phyloP scores from a whole-genome alignment of 306 rosid genomes.

The Cyamopsis tetragonoloba region DNA sequence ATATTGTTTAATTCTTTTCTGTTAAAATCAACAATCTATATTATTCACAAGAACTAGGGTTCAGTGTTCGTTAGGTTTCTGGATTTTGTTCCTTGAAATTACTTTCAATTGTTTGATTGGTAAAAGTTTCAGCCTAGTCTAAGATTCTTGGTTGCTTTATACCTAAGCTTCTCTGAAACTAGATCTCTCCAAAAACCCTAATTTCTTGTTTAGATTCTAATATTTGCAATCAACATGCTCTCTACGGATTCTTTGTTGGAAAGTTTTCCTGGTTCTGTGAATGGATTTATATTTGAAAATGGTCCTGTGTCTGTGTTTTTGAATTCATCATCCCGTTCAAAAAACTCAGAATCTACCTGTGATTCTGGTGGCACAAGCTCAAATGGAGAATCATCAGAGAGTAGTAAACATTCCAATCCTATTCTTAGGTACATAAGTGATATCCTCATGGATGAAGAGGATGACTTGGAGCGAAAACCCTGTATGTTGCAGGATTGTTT shows the following conservation, averaged over 20 bases:
- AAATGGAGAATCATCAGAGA: conserved; percentile 41
- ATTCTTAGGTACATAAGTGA: conserved; percentile 63
- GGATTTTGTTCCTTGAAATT: not conserved
- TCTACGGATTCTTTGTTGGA: conserved; percentile 46
- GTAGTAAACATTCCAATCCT: conserved; percentile 49
- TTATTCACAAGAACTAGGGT: not conserved
- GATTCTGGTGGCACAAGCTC: conserved; percentile 30
- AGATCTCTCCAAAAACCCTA: not conserved
- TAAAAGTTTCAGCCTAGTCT: conserved; percentile 29
- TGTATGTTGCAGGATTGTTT: conserved; percentile 76
- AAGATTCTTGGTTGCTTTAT: conserved; percentile 25
- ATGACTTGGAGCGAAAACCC: conserved; percentile 66
- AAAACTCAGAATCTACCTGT: conserved; percentile 14
- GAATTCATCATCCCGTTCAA: conserved; percentile 31
- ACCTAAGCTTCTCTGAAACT: not conserved
- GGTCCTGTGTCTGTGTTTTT: conserved; percentile 18
- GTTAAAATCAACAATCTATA: not conserved
- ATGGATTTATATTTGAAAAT: conserved; percentile 39
- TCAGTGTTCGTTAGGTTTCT: not conserved
- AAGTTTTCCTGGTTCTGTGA: conserved; percentile 33
- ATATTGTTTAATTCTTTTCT: not conserved
- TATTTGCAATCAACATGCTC: conserved; percentile 18
- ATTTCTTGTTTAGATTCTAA: not conserved
- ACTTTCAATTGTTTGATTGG: too few species aligned
- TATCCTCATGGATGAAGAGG: conserved; percentile 78